Percentiles rank a stretch among this genome's conserved stretches.
phyloP scores from a whole-genome alignment of 805 yeast species.

The Maudiozyma barnettii region DNA sequence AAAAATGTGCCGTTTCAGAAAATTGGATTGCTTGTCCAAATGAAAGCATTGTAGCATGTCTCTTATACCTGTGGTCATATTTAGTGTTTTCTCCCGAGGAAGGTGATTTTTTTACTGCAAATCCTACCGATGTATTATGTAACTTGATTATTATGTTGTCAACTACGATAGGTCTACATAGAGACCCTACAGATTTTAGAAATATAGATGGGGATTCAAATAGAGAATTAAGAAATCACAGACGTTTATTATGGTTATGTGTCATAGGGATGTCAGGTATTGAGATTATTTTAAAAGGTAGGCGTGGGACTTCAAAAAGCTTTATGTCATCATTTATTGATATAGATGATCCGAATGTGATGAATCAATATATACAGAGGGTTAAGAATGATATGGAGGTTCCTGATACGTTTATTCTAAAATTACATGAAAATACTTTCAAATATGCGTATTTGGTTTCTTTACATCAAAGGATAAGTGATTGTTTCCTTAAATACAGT shows the following conservation, averaged over 20 bases:
- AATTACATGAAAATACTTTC: conserved; percentile 17
- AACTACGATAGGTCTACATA: conserved; percentile 25
- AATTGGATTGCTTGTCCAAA: conserved; percentile 25
- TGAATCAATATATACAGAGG: conserved; percentile 13
- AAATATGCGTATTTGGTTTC: conserved; percentile 19
- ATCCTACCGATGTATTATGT: conserved; percentile 26
- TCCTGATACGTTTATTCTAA: conserved; percentile 6
- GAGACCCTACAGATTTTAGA: conserved; percentile 24
- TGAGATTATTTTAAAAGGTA: conserved; percentile 25
- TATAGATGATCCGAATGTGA: conserved; percentile 11
- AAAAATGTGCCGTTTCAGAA: conserved; percentile 19
- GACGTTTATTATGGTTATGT: conserved; percentile 25
- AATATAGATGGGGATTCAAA: conserved; percentile 9
- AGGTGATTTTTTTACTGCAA: conserved; percentile 26
- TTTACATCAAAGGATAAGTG: conserved; percentile 17
- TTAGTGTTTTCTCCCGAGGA: conserved; percentile 28
- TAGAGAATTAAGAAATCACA: conserved; percentile 17
- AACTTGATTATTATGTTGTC: conserved; percentile 22
- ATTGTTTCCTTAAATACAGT: conserved; percentile 13
- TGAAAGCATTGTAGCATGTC: conserved; percentile 23
- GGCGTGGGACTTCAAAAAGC: conserved; percentile 9
- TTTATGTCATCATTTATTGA: conserved; percentile 15
- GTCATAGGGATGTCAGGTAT: conserved; percentile 15
- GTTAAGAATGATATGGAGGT: conserved; percentile 12
- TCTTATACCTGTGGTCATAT: conserved; percentile 27